These are phyloP conservation scores for Penstemon barbatus DNA, from an alignment of 257 asterid species.

Conservation along the genomic window DNA sequence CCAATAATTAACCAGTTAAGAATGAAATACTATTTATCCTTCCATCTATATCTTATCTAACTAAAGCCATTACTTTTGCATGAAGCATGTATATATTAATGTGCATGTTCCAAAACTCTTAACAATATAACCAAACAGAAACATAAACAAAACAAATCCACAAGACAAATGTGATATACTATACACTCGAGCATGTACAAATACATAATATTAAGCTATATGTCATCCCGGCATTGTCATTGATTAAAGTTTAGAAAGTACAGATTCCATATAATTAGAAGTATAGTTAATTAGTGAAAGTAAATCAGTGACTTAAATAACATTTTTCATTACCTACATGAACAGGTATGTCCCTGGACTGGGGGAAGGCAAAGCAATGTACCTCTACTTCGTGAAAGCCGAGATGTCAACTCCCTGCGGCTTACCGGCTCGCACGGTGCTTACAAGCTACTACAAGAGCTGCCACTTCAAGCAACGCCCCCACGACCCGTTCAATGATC, in stretches of 20 bases:
- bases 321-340: too few relatives aligned
- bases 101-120: neutral
- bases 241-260: too few relatives aligned
- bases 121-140: neutral
- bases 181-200: too few relatives aligned
- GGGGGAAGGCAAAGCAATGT: conserved; percentile 78
- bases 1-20: conserved; percentile 72
- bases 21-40: neutral
- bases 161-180: too few relatives aligned
- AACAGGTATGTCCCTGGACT: conserved; percentile 54
- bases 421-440: conserved; percentile 70
- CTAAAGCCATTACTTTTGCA: conserved; percentile 3
- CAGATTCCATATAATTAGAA: too few relatives aligned
- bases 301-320: too few relatives aligned
- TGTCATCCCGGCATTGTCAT: too few relatives aligned
- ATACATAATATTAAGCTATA: too few relatives aligned
- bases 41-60: neutral
- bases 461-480: conserved; percentile 60
- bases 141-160: neutral
- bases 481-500: conserved; percentile 56
- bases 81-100: neutral
- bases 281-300: too few relatives aligned
- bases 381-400: conserved; percentile 70
- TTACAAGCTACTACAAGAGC: conserved; percentile 80
- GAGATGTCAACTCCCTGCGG: conserved; percentile 76